A percentile compares a stretch with the other conserved stretches of the same genome.
These are phyloP conservation scores for Moricandia arvensis DNA, from an alignment of 345 rosid genomes.

Conservation along the genomic window DNA sequence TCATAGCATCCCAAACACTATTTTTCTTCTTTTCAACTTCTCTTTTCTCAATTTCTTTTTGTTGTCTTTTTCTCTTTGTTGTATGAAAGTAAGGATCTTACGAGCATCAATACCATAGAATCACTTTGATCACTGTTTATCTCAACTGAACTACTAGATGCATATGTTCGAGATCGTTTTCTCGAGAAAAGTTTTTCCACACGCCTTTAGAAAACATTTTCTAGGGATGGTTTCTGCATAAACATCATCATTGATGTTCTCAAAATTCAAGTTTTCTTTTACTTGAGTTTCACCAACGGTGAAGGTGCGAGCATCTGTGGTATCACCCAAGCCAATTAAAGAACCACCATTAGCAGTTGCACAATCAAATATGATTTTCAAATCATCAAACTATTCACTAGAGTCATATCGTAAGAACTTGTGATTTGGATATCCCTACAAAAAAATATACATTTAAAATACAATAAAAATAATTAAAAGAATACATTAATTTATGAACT, in stretches of 20 bases:
- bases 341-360: not conserved
- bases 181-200: too few relatives aligned
- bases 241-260: not conserved
- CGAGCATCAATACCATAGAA: not conserved
- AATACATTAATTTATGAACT: too few relatives aligned
- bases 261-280: not conserved
- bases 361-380: too few relatives aligned
- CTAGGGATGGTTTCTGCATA: too few relatives aligned
- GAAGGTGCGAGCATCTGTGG: not conserved
- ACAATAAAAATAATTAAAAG: too few relatives aligned
- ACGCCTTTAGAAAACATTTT: not conserved
- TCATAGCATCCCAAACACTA: too few relatives aligned
- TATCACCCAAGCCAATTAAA: not conserved
- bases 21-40: too few relatives aligned
- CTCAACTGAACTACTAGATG: too few relatives aligned
- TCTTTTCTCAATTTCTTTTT: not conserved
- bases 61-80: slow-evolving; percentile 7
- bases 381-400: too few relatives aligned
- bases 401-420: too few relatives aligned
- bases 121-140: too few relatives aligned
- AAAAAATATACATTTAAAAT: not conserved
- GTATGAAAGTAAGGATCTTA: not conserved
- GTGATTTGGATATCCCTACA: too few relatives aligned
- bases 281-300: not conserved
- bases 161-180: not conserved